Percentiles rank a stretch among this genome's conserved stretches.
These are phyloP conservation scores for Neurospora sp. DNA, from an alignment of 495 filamentous ascomycete species.

Conservation along the genomic window DNA sequence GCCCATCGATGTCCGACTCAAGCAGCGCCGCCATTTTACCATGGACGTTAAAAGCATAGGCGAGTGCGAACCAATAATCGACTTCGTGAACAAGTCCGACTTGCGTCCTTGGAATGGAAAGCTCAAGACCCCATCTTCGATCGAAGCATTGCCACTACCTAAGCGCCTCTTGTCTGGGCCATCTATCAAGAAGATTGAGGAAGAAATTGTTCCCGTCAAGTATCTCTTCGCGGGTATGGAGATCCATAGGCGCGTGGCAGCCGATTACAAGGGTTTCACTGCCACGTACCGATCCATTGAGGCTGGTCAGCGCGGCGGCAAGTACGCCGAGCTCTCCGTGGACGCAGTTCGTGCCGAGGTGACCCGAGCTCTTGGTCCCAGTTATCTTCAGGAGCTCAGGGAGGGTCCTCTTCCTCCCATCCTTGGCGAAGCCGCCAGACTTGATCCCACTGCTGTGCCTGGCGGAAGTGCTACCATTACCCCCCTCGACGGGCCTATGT, in stretches of 20 bases:
- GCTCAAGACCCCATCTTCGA: constrained; percentile 26
- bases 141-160: constrained; percentile 29
- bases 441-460: background rate
- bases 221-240: constrained; percentile 41
- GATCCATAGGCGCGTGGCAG: constrained; percentile 24
- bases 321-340: constrained; percentile 32
- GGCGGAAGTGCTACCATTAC: background rate
- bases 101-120: constrained; percentile 24
- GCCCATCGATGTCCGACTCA: constrained; percentile 30
- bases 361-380: background rate
- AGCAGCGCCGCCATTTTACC: constrained; percentile 22
- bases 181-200: background rate
- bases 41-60: constrained; percentile 11
- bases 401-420: background rate
- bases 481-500: background rate
- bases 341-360: constrained; percentile 17
- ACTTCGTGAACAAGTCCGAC: constrained; percentile 28
- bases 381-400: background rate
- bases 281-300: constrained; percentile 37
- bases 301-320: constrained; percentile 31
- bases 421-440: background rate
- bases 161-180: constrained; percentile 10
- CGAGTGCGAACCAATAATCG: constrained; percentile 13
- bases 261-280: constrained; percentile 26
- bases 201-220: constrained; percentile 20